These are phyloP conservation scores for Mycena metata DNA, from an alignment of 768 basidiomycete genomes.

Conservation along the genomic window DNA sequence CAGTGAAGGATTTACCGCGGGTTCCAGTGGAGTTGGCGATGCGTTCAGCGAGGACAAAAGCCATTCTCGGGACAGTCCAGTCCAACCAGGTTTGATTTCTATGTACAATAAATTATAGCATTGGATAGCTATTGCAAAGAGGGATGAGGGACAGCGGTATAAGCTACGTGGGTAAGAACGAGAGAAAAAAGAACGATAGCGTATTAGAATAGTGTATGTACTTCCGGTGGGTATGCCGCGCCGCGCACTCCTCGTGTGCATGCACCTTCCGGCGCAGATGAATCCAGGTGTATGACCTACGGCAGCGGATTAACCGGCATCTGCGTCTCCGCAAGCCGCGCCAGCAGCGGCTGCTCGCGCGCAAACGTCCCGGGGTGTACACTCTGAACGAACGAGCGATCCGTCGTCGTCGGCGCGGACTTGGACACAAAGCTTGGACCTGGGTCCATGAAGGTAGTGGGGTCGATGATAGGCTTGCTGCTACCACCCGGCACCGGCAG, in stretches of 20 bases:
- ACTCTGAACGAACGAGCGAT: conserved; percentile 1
- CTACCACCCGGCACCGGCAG: background rate
- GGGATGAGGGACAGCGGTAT: conserved; percentile 16
- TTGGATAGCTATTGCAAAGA: conserved; percentile 25
- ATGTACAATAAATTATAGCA: conserved; percentile 9
- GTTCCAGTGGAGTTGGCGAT: too few species aligned
- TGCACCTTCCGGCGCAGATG: conserved; percentile 4
- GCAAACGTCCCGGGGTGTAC: conserved; percentile 8
- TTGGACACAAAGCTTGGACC: background rate
- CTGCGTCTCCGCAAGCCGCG: conserved; percentile 28
- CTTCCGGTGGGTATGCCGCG: conserved; percentile 6
- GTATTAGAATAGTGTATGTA: conserved; percentile 24
- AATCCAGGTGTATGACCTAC: background rate
- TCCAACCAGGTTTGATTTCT: too few species aligned
- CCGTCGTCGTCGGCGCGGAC: conserved; percentile 16
- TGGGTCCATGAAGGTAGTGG: background rate
- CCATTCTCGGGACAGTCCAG: too few species aligned
- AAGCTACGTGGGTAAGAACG: background rate
- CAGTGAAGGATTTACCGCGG: too few species aligned
- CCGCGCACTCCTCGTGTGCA: background rate
- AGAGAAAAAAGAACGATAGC: background rate
- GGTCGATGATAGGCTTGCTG: too few species aligned
- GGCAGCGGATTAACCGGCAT: conserved; percentile 26
- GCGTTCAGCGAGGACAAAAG: too few species aligned
- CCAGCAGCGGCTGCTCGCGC: conserved; percentile 18